A percentile compares a stretch with the other conserved stretches of the same genome.
Conservation (phyloP, 495 filamentous ascomycete species). For the Parachaetomium inaequale region DNA sequence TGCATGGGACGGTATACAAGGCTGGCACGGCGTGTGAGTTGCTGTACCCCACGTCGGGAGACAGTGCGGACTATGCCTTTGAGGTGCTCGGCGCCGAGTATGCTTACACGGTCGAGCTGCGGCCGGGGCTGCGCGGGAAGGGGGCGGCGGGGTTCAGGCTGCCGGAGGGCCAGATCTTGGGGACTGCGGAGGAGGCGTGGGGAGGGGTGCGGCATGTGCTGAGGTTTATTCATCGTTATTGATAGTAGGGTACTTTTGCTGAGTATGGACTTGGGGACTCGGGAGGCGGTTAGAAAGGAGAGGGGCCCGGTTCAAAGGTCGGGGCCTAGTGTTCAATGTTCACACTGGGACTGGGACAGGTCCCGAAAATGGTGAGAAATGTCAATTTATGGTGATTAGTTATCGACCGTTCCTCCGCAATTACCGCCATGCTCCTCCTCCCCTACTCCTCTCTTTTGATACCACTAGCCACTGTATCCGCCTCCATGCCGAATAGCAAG, state of each 20-base stretch:
- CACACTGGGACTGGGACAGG: no score
- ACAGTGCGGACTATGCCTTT: constrained; percentile 8
- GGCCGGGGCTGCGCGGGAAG: not conserved
- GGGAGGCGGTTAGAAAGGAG: not conserved
- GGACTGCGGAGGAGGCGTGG: constrained; percentile 11
- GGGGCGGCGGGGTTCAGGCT: not conserved
- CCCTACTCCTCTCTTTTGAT: no score
- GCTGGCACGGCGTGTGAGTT: constrained; percentile 13
- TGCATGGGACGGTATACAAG: not conserved
- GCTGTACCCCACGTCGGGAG: constrained; percentile 13
- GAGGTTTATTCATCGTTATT: not conserved
- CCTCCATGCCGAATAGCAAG: no score
- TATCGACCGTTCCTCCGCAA: no score
- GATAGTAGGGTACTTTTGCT: not conserved
- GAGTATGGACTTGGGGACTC: not conserved
- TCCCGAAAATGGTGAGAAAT: no score
- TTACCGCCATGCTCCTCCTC: no score
- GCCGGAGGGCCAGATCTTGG: constrained; percentile 6
- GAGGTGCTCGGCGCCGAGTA: constrained; percentile 3
- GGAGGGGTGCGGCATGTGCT: constrained; percentile 2
- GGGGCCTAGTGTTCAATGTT: no score
- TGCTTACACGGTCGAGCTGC: constrained; percentile 15
- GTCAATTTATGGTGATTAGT: no score
- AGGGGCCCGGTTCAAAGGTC: not conserved
- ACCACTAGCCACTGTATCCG: no score